These are phyloP conservation scores for Chlorophyllum brunneum DNA, from an alignment of 768 basidiomycete genomes.

Conservation along the genomic window DNA sequence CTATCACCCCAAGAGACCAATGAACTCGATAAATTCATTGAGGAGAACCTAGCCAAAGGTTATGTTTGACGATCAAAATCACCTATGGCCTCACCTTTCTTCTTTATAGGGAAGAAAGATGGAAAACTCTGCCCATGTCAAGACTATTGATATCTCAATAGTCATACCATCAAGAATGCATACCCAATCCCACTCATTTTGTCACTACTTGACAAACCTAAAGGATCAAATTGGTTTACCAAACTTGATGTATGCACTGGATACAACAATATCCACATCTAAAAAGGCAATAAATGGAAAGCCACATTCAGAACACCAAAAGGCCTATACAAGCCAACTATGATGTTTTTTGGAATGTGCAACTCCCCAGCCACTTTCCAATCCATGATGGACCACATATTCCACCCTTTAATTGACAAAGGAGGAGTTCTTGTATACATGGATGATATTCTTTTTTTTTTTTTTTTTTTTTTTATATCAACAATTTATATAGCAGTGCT, in stretches of 20 bases:
- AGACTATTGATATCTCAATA: slow-evolving; percentile 30
- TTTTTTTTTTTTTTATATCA: too few relatives aligned
- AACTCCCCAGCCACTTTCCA: slow-evolving; percentile 16
- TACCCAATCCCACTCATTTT: slow-evolving; percentile 33
- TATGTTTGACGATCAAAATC: slow-evolving; percentile 5
- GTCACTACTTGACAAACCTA: slow-evolving; percentile 22
- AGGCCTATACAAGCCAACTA: slow-evolving; percentile 17
- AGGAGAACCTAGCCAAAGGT: slow-evolving; percentile 5
- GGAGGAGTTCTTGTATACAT: slow-evolving; percentile 34
- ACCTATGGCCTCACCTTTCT: slow-evolving; percentile 14
- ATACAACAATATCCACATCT: slow-evolving; percentile 6
- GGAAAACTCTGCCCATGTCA: slow-evolving; percentile 21
- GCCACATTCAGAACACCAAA: slow-evolving; percentile 3
- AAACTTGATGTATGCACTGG: slow-evolving; percentile 6
- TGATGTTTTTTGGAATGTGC: slow-evolving; percentile 19
- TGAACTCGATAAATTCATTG: slow-evolving; percentile 1
- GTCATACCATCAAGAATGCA: slow-evolving; percentile 25
- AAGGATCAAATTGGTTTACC: slow-evolving; percentile 9
- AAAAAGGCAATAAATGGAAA: slow-evolving; percentile 10
- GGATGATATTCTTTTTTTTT: slow-evolving; percentile 39
- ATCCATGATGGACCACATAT: slow-evolving; percentile 16
- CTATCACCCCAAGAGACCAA: slow-evolving; percentile 20
- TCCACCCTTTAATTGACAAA: slow-evolving; percentile 17
- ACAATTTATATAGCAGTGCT: too few relatives aligned
- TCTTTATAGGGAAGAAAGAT: slow-evolving; percentile 23